Conservation (phyloP, 805 yeast species). For the Suhomyces xylopsoci region DNA sequence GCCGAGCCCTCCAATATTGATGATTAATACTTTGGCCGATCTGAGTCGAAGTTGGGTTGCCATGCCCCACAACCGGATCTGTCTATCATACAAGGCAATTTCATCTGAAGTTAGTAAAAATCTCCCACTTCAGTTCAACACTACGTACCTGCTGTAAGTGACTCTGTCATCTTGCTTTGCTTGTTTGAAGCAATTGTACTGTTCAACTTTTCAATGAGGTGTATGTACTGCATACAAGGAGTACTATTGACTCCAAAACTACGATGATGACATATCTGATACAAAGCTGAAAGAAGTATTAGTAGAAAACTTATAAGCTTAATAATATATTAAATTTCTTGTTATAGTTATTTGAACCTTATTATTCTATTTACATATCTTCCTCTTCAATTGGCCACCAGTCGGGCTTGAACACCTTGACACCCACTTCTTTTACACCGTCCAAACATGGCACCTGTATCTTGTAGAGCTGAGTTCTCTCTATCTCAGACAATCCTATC, state of each 20-base stretch:
- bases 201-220: not conserved
- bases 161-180: not conserved
- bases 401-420: slow-evolving; percentile 58
- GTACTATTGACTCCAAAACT: too few relatives aligned
- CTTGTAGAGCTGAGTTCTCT: slow-evolving; percentile 41
- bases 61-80: slow-evolving; percentile 93
- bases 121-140: too few relatives aligned
- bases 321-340: too few relatives aligned
- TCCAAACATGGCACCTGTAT: slow-evolving; percentile 22
- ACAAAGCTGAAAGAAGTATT: too few relatives aligned
- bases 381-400: slow-evolving; percentile 65
- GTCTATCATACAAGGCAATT: slow-evolving; percentile 89
- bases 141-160: slow-evolving; percentile 21
- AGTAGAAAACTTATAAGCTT: too few relatives aligned
- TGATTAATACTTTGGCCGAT: slow-evolving; percentile 63
- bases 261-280: too few relatives aligned
- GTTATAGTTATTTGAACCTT: too few relatives aligned
- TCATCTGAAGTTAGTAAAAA: slow-evolving; percentile 50
- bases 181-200: too few relatives aligned
- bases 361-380: not conserved
- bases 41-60: slow-evolving; percentile 82
- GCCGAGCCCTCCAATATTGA: slow-evolving; percentile 75
- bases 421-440: slow-evolving; percentile 31
- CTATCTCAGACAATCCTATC: slow-evolving; percentile 43
- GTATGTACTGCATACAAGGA: not conserved